phyloP scores from a whole-genome alignment of 495 filamentous ascomycete species.

The Lasiosphaeria hispida region DNA sequence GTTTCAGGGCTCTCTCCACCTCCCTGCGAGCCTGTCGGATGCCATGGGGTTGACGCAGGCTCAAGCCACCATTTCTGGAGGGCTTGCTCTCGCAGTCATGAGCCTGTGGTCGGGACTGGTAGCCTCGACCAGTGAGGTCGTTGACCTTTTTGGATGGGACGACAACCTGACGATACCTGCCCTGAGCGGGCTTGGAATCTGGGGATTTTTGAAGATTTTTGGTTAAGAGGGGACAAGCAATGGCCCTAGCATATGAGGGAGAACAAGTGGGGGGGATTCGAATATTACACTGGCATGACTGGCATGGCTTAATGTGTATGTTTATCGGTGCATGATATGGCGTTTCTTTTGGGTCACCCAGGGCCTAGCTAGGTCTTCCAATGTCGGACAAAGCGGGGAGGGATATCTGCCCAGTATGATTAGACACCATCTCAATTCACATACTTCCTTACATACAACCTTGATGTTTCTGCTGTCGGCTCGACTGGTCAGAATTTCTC shows the following conservation, averaged over 20 bases:
- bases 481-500: not conserved
- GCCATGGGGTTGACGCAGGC: constrained; percentile 47
- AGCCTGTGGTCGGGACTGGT: constrained; percentile 83
- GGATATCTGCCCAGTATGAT: not conserved
- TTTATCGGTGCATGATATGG: constrained; percentile 9
- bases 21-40: constrained; percentile 56
- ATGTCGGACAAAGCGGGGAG: not conserved
- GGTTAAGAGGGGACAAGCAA: constrained; percentile 43
- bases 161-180: constrained; percentile 97
- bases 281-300: not conserved
- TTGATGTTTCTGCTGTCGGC: not conserved
- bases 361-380: not conserved
- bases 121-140: constrained; percentile 82
- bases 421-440: constrained; percentile 3
- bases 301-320: constrained; percentile 7
- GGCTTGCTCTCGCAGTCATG: constrained; percentile 76
- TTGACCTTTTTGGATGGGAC: constrained; percentile 89
- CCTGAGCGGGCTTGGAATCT: constrained; percentile 84
- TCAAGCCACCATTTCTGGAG: constrained; percentile 57
- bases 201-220: constrained; percentile 92
- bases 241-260: not conserved
- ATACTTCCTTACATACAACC: not conserved
- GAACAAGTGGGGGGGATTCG: not conserved
- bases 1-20: constrained; percentile 70
- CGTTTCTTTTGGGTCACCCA: not conserved